Evolutionary conservation across 192 early-diverging fungal genomes (phyloP).

Genomic region (Entophlyctis luteolus): DNA sequence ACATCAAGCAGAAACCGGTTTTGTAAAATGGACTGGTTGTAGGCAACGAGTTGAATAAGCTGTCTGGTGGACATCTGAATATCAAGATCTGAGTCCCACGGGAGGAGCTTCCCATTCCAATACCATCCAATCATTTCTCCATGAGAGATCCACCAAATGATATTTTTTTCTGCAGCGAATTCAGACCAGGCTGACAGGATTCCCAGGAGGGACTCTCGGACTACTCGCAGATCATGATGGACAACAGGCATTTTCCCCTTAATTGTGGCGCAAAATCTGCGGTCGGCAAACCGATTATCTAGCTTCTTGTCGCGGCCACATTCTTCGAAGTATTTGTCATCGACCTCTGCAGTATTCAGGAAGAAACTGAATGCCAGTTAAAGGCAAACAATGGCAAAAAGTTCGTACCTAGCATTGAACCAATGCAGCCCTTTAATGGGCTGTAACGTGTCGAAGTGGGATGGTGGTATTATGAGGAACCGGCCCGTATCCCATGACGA

Average conservation of each 20-base stretch:
- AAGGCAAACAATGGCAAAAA: not conserved
- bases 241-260: not conserved
- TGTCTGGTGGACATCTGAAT: slow-evolving; percentile 11
- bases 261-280: not conserved
- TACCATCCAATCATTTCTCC: slow-evolving; percentile 41
- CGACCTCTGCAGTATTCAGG: not conserved
- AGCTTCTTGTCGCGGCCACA: not conserved
- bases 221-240: not conserved
- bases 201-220: not conserved
- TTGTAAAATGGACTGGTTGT: slow-evolving; percentile 22
- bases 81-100: slow-evolving; percentile 40
- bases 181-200: slow-evolving; percentile 8
- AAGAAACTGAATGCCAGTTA: not conserved
- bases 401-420: not conserved
- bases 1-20: slow-evolving; percentile 36
- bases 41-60: not conserved
- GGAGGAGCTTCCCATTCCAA: slow-evolving; percentile 28
- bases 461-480: not conserved
- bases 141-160: slow-evolving; percentile 35
- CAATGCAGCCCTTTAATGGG: not conserved
- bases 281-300: not conserved
- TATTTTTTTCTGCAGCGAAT: slow-evolving; percentile 20
- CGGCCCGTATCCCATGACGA: not conserved
- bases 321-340: not conserved
- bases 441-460: slow-evolving; percentile 4